phyloP scores from a whole-genome alignment of 2,329 filamentous ascomycete species.

The Monascus ruber region DNA sequence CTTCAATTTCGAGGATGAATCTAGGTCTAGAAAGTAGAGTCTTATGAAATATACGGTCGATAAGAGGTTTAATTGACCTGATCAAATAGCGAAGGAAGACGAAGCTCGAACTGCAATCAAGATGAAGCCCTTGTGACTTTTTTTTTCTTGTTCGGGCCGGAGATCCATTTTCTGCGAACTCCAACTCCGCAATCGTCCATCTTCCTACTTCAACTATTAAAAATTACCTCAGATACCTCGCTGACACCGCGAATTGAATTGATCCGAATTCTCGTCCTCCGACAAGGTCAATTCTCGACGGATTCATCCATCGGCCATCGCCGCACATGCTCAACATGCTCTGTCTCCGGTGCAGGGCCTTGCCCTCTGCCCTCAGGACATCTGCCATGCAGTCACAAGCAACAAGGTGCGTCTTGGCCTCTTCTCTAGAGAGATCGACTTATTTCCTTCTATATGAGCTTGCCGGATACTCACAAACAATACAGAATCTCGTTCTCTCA shows the following conservation, averaged over 20 bases:
- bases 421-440: no score
- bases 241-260: no score
- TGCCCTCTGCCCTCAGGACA: slow-evolving; percentile 17
- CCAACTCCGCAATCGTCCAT: neutral
- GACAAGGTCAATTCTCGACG: no score
- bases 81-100: slow-evolving; percentile 2
- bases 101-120: no score
- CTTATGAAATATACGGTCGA: no score
- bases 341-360: slow-evolving; percentile 21
- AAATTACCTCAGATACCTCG: no score
- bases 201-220: no score
- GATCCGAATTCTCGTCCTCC: no score
- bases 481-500: neutral
- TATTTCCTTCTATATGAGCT: no score
- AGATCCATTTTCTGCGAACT: neutral
- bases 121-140: neutral
- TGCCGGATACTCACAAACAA: neutral
- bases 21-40: no score
- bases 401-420: no score
- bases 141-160: neutral
- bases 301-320: neutral
- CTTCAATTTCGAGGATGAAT: no score
- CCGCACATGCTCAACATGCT: slow-evolving; percentile 15
- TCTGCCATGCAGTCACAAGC: neutral
- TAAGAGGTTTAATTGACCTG: neutral